phyloP scores from a whole-genome alignment of 331 rosid species.

The Pyrus hybrid region DNA sequence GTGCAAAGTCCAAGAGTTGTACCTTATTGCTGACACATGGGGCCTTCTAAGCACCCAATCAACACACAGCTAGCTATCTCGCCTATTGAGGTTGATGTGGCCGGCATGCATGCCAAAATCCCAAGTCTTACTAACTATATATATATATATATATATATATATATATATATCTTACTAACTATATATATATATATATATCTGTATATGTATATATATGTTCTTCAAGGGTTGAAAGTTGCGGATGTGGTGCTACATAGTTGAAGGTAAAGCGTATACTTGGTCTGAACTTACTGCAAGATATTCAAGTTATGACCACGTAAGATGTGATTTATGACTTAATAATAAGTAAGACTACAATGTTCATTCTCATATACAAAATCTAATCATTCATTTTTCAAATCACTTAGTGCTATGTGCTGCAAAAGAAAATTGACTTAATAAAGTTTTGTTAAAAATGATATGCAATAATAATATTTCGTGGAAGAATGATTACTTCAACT shows the following conservation, averaged over 20 bases:
- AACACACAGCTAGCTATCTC: conserved; percentile 11
- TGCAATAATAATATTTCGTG: background rate
- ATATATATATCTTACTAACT: too few species aligned
- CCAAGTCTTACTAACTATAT: background rate
- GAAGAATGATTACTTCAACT: background rate
- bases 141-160: too few species aligned
- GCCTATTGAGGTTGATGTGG: conserved; percentile 17
- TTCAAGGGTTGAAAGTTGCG: background rate
- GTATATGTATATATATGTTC: background rate
- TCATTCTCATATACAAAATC: too few species aligned
- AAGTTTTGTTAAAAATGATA: background rate
- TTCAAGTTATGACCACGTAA: background rate
- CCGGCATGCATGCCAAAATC: background rate
- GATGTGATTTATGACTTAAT: background rate
- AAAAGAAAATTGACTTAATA: too few species aligned
- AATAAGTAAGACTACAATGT: background rate
- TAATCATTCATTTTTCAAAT: too few species aligned
- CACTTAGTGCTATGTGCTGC: too few species aligned
- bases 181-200: too few species aligned
- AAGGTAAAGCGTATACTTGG: background rate
- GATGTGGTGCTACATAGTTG: background rate
- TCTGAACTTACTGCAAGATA: background rate
- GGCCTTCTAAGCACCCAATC: conserved; percentile 2
- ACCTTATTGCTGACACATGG: background rate
- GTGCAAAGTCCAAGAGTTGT: background rate